Evolutionary conservation across 495 filamentous ascomycete species (phyloP).

Genomic region (Penicillium daleae): DNA sequence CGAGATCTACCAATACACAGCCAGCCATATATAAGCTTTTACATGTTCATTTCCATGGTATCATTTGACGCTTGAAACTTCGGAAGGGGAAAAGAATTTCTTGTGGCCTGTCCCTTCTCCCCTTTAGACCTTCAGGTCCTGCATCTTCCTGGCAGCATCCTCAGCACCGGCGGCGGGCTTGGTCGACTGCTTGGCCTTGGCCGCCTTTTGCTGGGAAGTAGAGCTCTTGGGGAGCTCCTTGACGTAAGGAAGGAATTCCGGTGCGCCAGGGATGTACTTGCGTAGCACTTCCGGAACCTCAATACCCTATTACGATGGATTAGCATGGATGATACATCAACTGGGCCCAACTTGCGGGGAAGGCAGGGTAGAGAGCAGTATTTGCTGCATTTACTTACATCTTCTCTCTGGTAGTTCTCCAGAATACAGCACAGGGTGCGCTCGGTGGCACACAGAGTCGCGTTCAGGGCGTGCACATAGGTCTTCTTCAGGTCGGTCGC

Average conservation of each 20-base stretch:
- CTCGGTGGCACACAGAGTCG: slow-evolving; percentile 90
- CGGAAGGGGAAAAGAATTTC: background rate
- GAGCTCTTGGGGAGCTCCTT: slow-evolving; percentile 79
- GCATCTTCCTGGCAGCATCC: slow-evolving; percentile 45
- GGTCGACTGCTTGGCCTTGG: slow-evolving; percentile 52
- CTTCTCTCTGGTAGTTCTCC: slow-evolving; percentile 93
- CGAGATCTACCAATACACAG: background rate
- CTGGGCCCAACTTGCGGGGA: background rate
- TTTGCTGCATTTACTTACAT: slow-evolving; percentile 53
- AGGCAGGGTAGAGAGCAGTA: background rate
- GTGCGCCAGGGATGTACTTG: slow-evolving; percentile 89
- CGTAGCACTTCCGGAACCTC: slow-evolving; percentile 83
- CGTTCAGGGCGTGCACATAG: slow-evolving; percentile 93
- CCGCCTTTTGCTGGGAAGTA: slow-evolving; percentile 59
- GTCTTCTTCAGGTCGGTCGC: slow-evolving; percentile 81
- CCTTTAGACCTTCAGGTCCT: slow-evolving; percentile 42
- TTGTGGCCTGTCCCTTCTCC: background rate
- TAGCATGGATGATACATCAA: slow-evolving; percentile 6
- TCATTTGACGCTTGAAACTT: slow-evolving; percentile 8
- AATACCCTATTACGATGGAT: slow-evolving; percentile 61
- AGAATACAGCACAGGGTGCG: slow-evolving; percentile 91
- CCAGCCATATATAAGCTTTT: background rate
- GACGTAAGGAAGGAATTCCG: slow-evolving; percentile 85
- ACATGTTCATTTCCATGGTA: slow-evolving; percentile 7
- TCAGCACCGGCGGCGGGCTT: slow-evolving; percentile 24